Base-by-base conservation (phyloP, 352 stramenopile genomes). In the Phytophthora pistaciae region DNA sequence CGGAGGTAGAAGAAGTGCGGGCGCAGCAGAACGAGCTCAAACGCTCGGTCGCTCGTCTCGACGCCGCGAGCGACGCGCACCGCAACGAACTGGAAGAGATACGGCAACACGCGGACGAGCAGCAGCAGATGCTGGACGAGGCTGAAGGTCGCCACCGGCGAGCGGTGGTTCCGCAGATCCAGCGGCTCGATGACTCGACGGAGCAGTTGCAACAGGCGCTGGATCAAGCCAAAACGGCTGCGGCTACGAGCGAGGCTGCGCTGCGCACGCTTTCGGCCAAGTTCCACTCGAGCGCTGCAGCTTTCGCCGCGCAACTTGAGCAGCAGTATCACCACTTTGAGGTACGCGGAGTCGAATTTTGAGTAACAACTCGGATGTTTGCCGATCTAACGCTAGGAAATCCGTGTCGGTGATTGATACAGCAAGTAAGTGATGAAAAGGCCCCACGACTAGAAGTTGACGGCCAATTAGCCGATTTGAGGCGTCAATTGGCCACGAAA, bases 201-300 rank as follows among this genome's bases (percentile, higher is more conserved):
- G 49, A 72, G 42, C 61, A 72, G 33, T 27, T 82, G 5, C 64
- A 83, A 1, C 52, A 66, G 7, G 33, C 50, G 3, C 23, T 79
- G 16, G 36, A 48, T 10, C 50, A 72, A 3, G 44, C 75, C 16
- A 64, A 73, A 59, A 72, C 68, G 18, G 66, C 72, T 16, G 40
- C 57, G 16, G 60, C 27, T 1, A 75, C 68, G 6, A 70, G 58
- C 7, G 77, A 87, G 25, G 48, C 74, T 18, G 54, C 66, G 1
- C 59, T 78, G n/a, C 66, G 75, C 9, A 66, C 66, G 5, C 66
- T 88, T 31, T 84, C 76, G 4, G 67, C 67, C 27, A 84, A 84
- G 52, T 74, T 86, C 21, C 72, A 81, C 40, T 77, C 78, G 7
- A 64, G 63, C 48, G 60, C 62, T 3, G 44, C 53, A 27, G 64